Conservation (phyloP, 208 protist species). For the Leishmania tarentolae region DNA sequence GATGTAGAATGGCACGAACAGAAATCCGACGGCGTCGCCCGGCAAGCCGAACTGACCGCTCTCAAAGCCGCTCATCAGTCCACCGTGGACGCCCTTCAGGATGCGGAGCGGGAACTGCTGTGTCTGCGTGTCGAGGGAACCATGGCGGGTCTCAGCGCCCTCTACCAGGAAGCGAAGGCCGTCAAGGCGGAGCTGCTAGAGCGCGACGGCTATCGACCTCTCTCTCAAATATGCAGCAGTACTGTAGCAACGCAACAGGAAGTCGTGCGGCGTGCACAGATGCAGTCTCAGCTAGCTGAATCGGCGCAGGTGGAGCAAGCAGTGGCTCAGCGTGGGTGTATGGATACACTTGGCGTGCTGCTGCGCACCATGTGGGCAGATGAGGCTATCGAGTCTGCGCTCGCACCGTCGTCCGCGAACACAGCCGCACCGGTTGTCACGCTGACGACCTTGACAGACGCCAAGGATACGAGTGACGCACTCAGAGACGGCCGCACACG, state of each 20-base stretch:
- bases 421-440: neutral
- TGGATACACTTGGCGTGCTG: slow-evolving; percentile 34
- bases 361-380: slow-evolving; percentile 48
- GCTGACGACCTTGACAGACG: neutral
- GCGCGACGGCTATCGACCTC: slow-evolving; percentile 27
- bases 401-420: neutral
- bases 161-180: slow-evolving; percentile 32
- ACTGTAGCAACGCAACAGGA: slow-evolving; percentile 20
- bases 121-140: slow-evolving; percentile 43
- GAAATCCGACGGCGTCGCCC: slow-evolving; percentile 20
- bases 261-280: slow-evolving; percentile 22
- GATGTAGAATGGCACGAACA: slow-evolving; percentile 20
- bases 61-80: slow-evolving; percentile 24
- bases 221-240: slow-evolving; percentile 3
- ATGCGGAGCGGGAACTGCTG: slow-evolving; percentile 36
- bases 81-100: slow-evolving; percentile 20
- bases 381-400: slow-evolving; percentile 21
- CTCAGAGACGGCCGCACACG: neutral
- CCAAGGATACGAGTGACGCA: neutral
- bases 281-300: slow-evolving; percentile 32
- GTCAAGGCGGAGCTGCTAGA: slow-evolving; percentile 41
- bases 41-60: slow-evolving; percentile 27
- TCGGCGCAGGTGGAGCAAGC: slow-evolving; percentile 29
- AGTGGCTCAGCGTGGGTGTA: slow-evolving; percentile 17
- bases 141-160: slow-evolving; percentile 31